Percentiles rank a stretch among this genome's conserved stretches.
Evolutionary conservation across 2,329 filamentous ascomycete genomes (phyloP).

Genomic region (Calonectria pseudoreteaudii): DNA sequence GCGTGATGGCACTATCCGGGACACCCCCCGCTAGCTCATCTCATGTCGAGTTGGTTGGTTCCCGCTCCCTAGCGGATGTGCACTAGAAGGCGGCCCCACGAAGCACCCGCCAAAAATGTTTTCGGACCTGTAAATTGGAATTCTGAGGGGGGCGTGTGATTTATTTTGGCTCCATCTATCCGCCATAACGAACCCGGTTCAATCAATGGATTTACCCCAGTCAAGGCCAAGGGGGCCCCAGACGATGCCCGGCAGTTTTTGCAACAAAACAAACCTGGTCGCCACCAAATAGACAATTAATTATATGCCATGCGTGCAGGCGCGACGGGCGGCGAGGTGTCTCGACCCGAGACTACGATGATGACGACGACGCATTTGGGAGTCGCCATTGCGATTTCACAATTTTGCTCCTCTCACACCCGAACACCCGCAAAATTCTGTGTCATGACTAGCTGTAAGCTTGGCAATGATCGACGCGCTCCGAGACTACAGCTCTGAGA

Average conservation of each 20-base stretch:
- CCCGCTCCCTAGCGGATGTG: not conserved
- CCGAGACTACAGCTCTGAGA: not conserved
- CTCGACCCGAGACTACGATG: not conserved
- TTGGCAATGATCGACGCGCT: not conserved
- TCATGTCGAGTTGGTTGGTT: not conserved
- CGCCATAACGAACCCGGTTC: not conserved
- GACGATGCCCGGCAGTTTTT: not conserved
- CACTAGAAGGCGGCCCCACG: not conserved
- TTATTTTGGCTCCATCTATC: not conserved
- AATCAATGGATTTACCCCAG: not conserved
- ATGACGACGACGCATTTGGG: not conserved
- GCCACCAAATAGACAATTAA: not conserved
- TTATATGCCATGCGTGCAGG: not conserved
- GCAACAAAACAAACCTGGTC: not conserved
- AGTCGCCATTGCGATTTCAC: not conserved
- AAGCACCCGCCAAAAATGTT: not conserved
- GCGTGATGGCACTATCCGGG: not conserved
- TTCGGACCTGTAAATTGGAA: not conserved
- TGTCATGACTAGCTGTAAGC: not conserved
- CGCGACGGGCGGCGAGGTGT: not conserved
- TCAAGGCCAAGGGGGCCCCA: not conserved
- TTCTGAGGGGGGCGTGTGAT: not conserved
- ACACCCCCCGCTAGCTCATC: not conserved
- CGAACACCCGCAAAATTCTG: not conserved
- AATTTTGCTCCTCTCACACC: not conserved